A percentile compares a stretch with the other conserved stretches of the same genome.
phyloP scores from a whole-genome alignment of 192 early-diverging fungal species.

The Endogone sp. region DNA sequence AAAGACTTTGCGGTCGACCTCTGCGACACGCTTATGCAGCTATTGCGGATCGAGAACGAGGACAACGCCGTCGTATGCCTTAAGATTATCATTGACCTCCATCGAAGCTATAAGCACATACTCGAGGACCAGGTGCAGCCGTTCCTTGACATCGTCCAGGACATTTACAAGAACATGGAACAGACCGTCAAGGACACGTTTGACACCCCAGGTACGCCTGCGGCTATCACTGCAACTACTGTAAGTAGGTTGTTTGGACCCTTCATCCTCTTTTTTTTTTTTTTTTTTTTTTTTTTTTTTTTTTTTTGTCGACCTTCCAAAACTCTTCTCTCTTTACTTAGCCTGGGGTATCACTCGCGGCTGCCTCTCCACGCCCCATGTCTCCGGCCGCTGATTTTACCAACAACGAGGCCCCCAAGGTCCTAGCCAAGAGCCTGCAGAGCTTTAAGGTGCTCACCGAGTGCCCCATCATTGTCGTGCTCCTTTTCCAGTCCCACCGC shows the following conservation, averaged over 20 bases:
- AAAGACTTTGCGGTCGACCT: constrained; percentile 72
- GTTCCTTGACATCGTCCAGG: constrained; percentile 88
- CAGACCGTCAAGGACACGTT: constrained; percentile 77
- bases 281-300: not conserved
- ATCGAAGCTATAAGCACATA: constrained; percentile 76
- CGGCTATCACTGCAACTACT: constrained; percentile 33
- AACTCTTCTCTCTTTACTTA: too few relatives aligned
- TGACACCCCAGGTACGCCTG: constrained; percentile 65
- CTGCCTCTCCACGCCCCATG: constrained; percentile 67
- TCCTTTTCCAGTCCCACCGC: constrained; percentile 89
- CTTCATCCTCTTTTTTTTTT: not conserved
- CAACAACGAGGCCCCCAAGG: constrained; percentile 52
- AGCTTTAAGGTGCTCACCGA: constrained; percentile 99
- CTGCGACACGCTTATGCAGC: constrained; percentile 67
- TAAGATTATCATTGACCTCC: constrained; percentile 94
- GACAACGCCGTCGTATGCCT: constrained; percentile 94
- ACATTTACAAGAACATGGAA: constrained; percentile 94
- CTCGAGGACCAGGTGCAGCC: constrained; percentile 86
- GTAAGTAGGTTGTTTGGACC: not conserved
- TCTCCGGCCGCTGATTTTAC: constrained; percentile 65
- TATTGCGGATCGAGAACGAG: constrained; percentile 90
- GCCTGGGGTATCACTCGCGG: constrained; percentile 32
- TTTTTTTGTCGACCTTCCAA: too few relatives aligned
- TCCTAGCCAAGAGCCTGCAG: constrained; percentile 66
- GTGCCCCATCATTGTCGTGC: constrained; percentile 96